Conservation (phyloP, 2,329 filamentous ascomycete species). For the Ophiostoma novo-ulmi region DNA sequence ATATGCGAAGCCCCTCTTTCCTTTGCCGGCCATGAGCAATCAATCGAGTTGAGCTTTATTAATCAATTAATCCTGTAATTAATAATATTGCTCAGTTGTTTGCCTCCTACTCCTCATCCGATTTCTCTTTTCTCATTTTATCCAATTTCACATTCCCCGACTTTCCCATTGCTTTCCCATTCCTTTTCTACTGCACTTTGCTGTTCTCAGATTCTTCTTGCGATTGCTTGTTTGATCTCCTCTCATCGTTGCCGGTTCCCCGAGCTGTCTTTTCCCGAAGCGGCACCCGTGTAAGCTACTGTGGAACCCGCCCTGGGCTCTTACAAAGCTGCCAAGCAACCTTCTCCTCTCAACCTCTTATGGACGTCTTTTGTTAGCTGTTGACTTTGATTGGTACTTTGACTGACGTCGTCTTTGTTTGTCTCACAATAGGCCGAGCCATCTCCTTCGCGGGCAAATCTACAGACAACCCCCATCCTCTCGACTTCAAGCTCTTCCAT, state of each 20-base stretch:
- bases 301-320: slow-evolving; percentile 14
- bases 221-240: not conserved
- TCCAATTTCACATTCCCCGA: not conserved
- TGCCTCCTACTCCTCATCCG: not conserved
- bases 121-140: not conserved
- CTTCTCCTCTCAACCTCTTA: not conserved
- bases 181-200: not conserved
- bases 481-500: slow-evolving; percentile 24
- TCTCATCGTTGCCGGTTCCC: not conserved
- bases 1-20: not conserved
- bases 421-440: too few relatives aligned
- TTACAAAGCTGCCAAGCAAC: slow-evolving; percentile 20
- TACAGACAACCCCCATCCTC: slow-evolving; percentile 20
- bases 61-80: not conserved
- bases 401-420: not conserved
- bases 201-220: not conserved
- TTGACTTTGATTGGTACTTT: not conserved
- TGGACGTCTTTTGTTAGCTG: not conserved
- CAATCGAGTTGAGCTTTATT: not conserved
- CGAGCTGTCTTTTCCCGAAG: slow-evolving; percentile 3
- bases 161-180: not conserved
- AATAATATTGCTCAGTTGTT: not conserved
- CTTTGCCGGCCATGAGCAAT: not conserved
- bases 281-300: slow-evolving; percentile 13
- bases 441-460: not conserved